A percentile compares a stretch with the other conserved stretches of the same genome.
These are phyloP conservation scores for Leccinum ochraceum DNA, from an alignment of 768 basidiomycete genomes.

Conservation along the genomic window DNA sequence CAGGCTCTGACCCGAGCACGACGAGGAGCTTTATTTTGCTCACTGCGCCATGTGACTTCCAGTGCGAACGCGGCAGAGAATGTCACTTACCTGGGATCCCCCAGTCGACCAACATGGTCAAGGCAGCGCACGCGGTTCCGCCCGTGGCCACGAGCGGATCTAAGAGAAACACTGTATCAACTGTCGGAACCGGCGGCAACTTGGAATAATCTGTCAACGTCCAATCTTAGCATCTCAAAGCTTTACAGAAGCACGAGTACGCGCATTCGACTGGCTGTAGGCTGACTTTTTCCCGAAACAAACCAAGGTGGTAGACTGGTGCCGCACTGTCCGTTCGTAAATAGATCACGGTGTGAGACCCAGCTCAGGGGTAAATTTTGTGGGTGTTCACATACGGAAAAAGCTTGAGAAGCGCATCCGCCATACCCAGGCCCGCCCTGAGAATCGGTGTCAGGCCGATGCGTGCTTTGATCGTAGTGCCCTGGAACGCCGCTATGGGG, in stretches of 20 bases:
- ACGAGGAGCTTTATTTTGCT: conserved; percentile 78
- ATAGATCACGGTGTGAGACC: conserved; percentile 4
- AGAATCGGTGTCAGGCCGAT: conserved; percentile 91
- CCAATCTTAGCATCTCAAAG: conserved; percentile 2
- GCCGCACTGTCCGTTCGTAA: conserved; percentile 51
- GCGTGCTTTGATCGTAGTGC: conserved; percentile 69
- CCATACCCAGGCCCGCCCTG: conserved; percentile 92
- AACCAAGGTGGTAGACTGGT: conserved; percentile 86
- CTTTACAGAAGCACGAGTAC: conserved; percentile 17
- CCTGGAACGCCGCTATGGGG: conserved; percentile 79
- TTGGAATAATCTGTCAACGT: conserved; percentile 78
- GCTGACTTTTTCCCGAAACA: conserved; percentile 84
- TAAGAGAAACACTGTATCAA: conserved; percentile 84
- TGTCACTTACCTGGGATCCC: conserved; percentile 61
- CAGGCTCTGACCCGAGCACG: conserved; percentile 76
- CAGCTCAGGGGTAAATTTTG: not conserved
- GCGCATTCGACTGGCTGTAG: conserved; percentile 90
- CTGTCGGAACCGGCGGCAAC: conserved; percentile 69
- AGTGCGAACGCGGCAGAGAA: not conserved
- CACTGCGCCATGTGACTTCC: conserved; percentile 38
- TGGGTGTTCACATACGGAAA: conserved; percentile 65
- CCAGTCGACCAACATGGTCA: conserved; percentile 86
- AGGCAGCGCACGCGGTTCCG: conserved; percentile 85
- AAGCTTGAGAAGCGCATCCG: conserved; percentile 79
- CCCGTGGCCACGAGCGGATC: conserved; percentile 96